Base-by-base conservation (phyloP, 2,329 filamentous ascomycete species). In the Fusarium sp. region DNA sequence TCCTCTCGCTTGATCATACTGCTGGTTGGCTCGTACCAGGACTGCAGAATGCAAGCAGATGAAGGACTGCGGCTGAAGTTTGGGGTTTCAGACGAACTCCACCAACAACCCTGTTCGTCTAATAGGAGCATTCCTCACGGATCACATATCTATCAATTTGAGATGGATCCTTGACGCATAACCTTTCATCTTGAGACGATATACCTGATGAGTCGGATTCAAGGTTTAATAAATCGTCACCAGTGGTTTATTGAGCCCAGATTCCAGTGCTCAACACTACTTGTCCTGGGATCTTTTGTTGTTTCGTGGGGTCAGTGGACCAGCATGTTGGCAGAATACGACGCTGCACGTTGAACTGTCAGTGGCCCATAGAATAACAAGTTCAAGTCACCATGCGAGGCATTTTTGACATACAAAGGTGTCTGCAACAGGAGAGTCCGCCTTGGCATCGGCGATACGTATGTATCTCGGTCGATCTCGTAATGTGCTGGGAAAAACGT, bases 11-110 rank as follows among this genome's bases (percentile, higher is more conserved):
- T 60, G 57, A 9, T 1, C 6, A 21, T 25, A 9, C 5, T 53
- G 33, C 57, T 60, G 57, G 32, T 52, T 60, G 57, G 57, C 33
- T 60, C 33, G 44, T 60, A 5, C 57, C 21, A 60, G 44, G 57
- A 60, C 23, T 49, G 32, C 11, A 21, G 15, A 13, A 50, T 25
- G 42, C 23, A 50, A 37, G 13, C 11, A 60, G 33, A 60, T 53
- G 57, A 60, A 60, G 57, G 57, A 60, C 33, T 60, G 44, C 25
- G 57, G 57, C 44, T 53, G 57, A 60, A 12, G 23, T 3, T 32
- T 52, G 57, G 44, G 44, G 33, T 40, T 52, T 53, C 43, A 35
- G 33, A 60, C 33, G 19, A 40, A 52, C 57, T 40, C 57, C 57
- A 60, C 43, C 11, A 32, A 21, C 9, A 52, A 40, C 33, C 43